Evolutionary conservation across 1,139 yeast genomes (phyloP), one percentile per base, ranked within the genome.

Genomic region (Waltiozyma solani): DNA sequence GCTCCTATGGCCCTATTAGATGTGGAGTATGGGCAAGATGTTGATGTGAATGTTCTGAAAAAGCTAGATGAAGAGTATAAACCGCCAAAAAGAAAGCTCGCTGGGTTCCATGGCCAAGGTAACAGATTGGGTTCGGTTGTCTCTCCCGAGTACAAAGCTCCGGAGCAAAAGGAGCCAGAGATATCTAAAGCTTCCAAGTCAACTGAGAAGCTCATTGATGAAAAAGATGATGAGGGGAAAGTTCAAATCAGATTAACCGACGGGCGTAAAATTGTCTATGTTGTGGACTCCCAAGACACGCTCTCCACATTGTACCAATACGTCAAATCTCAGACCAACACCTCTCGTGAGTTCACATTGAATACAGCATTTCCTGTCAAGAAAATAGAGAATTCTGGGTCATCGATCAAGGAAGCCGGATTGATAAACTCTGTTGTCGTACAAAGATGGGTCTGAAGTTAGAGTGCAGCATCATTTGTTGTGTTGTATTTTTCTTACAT

Each of bases 21-120:
- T 48, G 96, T 91, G 12, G 78, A 79, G 51, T 78, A 78, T 54
- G 95, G 95, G 34, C 97, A 91, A 63, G 93, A 85, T 48, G 97
- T 93, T n/a, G 96, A 89, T 57, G 96, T 91, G 15, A 76, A 79
- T 34, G 94, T 91, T n/a, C 70, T 71, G 44, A 79, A 80, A 53
- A 79, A 80, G 52, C 64, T 84, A 36, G 95, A 86, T 42, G 95
- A 89, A 57, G 86, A 84, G 38, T 91, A 75, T 62, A 63, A 57
- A 34, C 80, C 93, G 11, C 89, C 95, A 26, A 81, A 79, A 62
- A 69, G 73, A 41, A 63, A 72, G 55, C 54, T 64, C 8, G 86
- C 78, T 5, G 95, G 96, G 0, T 89, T 84, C 57, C 65, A 61
- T 22, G 97, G 98, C 5, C 56, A 64, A 2, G 98, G 99, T n/a